Evolutionary conservation across 176 grass and related monocot species (phyloP), one percentile per base, ranked within the genome.

Genomic region (Eragrostis nindensis): DNA sequence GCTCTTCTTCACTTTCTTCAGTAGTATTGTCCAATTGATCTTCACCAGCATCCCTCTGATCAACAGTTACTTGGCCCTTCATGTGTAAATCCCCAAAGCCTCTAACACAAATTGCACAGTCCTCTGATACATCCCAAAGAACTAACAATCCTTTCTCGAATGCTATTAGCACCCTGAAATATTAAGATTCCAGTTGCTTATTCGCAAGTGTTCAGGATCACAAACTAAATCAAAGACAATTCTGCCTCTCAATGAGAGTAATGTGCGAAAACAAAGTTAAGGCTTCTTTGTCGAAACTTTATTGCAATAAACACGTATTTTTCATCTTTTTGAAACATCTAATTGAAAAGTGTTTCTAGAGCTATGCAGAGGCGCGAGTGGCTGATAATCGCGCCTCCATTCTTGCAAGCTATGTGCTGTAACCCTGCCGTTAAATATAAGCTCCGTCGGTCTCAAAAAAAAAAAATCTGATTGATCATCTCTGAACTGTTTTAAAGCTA

Each of bases 71-170:
- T 57, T 83, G 82, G 81, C 40, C 73, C 42, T 94, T 97, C 74
- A 91, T 83, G 36, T 85, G 87, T 36, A 90, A 73, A 80, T 88
- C 68, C 15, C 82, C 80, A 40, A 87, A 76, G 65, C 95, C 92
- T 75, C 90, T 81, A 48, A 91, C 59, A 74, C 80, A 63, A 87
- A 89, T 59, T 71, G 82, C 90, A 61, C 61, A 25, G 81, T 88
- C 66, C 81, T 89, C 85, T 5, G 88, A 75, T 81, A 93, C 86
- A 85, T 98, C 95, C 95, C 95, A 98, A 67, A 98, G 90, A 92
- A 98, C 83, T 74, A 98, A 80, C 45, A 94, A 53, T 66, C 90
- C 92, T 89, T 88, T 98, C 83, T 98, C 91, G 39, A 89, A 98
- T 22, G 88, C 95, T 71, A 94, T 92, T 48, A 98, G 86, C 45